Conservation (phyloP, 768 basidiomycete genomes). For the Cystobasidium tubakii region DNA sequence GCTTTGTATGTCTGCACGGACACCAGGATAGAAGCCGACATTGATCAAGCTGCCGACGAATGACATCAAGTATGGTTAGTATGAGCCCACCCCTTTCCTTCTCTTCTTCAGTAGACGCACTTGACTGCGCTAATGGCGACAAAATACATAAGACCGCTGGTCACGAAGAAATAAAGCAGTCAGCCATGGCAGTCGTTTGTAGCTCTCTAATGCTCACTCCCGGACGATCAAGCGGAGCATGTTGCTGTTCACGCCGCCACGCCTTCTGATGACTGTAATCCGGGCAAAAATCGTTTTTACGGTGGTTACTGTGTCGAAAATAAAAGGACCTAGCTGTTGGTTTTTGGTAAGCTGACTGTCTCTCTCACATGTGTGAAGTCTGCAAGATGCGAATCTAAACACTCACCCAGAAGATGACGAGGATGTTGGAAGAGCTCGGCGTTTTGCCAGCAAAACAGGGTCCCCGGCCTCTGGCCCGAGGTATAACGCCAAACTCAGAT, state of each 20-base stretch:
- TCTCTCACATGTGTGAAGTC: too few species aligned
- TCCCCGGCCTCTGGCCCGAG: neutral
- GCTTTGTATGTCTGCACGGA: neutral
- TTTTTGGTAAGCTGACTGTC: too few species aligned
- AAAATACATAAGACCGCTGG: slow-evolving; percentile 3
- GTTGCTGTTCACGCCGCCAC: neutral
- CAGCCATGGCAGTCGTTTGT: too few species aligned
- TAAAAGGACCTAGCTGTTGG: neutral
- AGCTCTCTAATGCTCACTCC: slow-evolving; percentile 6
- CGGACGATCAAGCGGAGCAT: neutral
- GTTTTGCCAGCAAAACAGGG: slow-evolving; percentile 15
- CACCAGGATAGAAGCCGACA: slow-evolving; percentile 1
- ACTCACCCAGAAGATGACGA: slow-evolving; percentile 9
- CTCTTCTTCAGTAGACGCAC: neutral
- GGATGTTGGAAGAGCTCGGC: neutral
- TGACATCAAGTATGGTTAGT: too few species aligned
- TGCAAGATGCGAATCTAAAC: too few species aligned
- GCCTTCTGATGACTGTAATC: neutral
- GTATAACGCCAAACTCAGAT: neutral
- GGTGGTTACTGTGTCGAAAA: slow-evolving; percentile 6
- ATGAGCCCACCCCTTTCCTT: too few species aligned
- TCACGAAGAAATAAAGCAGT: neutral
- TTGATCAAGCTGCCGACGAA: slow-evolving; percentile 20
- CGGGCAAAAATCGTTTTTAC: neutral
- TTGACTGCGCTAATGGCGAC: slow-evolving; percentile 9